A percentile compares a stretch with the other conserved stretches of the same genome.
Evolutionary conservation across 176 grass and related monocot species (phyloP).

Genomic region (Rhynchospora breviuscula): DNA sequence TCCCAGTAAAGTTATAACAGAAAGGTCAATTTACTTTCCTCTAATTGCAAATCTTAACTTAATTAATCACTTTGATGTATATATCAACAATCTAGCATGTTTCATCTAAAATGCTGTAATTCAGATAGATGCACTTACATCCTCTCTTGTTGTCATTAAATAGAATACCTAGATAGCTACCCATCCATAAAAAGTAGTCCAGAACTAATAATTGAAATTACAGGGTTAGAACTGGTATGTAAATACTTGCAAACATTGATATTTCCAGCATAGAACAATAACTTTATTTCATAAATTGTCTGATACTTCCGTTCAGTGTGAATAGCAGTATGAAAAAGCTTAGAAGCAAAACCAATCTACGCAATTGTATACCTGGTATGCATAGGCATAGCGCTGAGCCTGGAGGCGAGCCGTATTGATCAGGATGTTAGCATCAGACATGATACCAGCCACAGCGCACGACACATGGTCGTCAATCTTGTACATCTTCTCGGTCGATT

Average conservation of each 20-base stretch:
- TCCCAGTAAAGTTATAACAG: background rate
- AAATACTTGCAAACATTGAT: background rate
- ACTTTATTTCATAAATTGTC: background rate
- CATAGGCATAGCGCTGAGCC: conserved; percentile 78
- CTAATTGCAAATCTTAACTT: background rate
- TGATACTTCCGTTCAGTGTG: background rate
- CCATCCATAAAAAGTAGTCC: background rate
- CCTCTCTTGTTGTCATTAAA: background rate
- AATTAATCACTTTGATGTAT: background rate
- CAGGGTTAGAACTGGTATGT: background rate
- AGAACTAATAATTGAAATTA: background rate
- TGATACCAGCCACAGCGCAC: conserved; percentile 85
- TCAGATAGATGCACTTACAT: background rate
- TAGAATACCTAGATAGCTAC: background rate
- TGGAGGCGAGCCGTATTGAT: conserved; percentile 91
- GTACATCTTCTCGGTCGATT: conserved; percentile 97
- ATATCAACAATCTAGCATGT: background rate
- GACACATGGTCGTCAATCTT: conserved; percentile 92
- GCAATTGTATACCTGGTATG: conserved; percentile 44
- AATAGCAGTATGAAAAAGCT: background rate
- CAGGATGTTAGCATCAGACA: conserved; percentile 96
- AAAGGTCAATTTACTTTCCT: background rate
- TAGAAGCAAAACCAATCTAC: background rate
- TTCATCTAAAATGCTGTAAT: background rate
- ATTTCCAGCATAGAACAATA: background rate